phyloP scores from a whole-genome alignment of 371 early-diverging fungal genomes.

The Syncephalis plumigaleata region DNA sequence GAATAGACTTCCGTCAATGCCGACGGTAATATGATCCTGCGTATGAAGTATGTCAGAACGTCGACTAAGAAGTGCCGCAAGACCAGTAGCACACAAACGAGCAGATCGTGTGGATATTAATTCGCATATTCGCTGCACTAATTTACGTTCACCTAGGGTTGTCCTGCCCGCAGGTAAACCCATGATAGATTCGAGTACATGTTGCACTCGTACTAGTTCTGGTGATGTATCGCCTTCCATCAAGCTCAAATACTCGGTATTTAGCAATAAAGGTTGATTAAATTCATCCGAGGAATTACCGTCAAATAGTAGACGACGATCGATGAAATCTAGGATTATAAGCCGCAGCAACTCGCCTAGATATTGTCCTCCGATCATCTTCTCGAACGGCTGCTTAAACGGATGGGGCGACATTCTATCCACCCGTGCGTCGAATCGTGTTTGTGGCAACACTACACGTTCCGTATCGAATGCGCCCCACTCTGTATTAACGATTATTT shows the following conservation, averaged over 20 bases:
- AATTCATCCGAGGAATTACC: constrained; percentile 42
- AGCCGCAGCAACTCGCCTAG: constrained; percentile 83
- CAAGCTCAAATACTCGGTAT: constrained; percentile 83
- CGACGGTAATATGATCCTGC: constrained; percentile 32
- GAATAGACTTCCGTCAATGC: constrained; percentile 87
- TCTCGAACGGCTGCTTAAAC: constrained; percentile 71
- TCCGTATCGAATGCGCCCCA: constrained; percentile 83
- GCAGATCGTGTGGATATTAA: constrained; percentile 85
- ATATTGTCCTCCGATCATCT: constrained; percentile 91
- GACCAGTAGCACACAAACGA: constrained; percentile 65
- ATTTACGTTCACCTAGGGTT: constrained; percentile 52
- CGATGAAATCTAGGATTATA: constrained; percentile 60
- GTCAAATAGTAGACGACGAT: constrained; percentile 56
- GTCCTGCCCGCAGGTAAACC: constrained; percentile 26
- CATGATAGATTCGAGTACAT: constrained; percentile 60
- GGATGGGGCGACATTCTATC: constrained; percentile 72
- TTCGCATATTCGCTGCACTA: constrained; percentile 68
- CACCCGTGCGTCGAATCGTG: constrained; percentile 65
- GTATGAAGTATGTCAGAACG: background rate
- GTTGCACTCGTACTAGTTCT: constrained; percentile 38
- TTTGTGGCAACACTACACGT: constrained; percentile 55
- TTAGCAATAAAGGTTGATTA: constrained; percentile 57
- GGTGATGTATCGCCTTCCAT: constrained; percentile 69
- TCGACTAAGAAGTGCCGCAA: constrained; percentile 53
- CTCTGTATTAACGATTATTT: constrained; percentile 89